phyloP scores from a whole-genome alignment of 352 stramenopile genomes.

The Phytophthora sp. region DNA sequence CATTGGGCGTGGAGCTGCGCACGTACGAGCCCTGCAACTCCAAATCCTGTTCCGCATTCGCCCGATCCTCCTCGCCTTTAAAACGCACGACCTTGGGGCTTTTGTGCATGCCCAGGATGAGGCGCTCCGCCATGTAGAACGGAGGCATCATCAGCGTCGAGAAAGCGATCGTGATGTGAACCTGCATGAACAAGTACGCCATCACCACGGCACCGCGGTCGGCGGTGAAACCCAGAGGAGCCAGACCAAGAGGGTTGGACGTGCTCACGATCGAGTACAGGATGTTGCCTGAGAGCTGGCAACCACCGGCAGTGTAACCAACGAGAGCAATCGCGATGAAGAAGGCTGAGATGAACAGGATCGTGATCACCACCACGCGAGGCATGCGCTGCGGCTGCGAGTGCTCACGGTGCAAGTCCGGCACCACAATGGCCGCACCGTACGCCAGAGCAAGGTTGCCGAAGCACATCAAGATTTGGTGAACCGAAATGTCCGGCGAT shows the following conservation, averaged over 20 bases:
- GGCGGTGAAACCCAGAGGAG: conserved; percentile 49
- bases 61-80: conserved; percentile 25
- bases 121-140: conserved; percentile 66
- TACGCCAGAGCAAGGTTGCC: conserved; percentile 60
- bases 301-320: conserved; percentile 53
- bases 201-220: conserved; percentile 53
- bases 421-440: conserved; percentile 58
- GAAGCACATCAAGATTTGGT: conserved; percentile 54
- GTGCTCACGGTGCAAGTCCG: conserved; percentile 58
- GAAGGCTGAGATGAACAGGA: conserved; percentile 52
- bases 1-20: conserved; percentile 38
- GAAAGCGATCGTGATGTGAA: conserved; percentile 58
- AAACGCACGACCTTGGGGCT: conserved; percentile 25
- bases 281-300: conserved; percentile 62
- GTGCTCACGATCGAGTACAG: conserved; percentile 59
- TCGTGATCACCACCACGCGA: conserved; percentile 55
- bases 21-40: conserved; percentile 39
- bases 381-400: conserved; percentile 57
- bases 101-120: conserved; percentile 71
- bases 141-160: conserved; percentile 54
- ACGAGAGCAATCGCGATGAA: conserved; percentile 48
- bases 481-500: conserved; percentile 40
- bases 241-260: conserved; percentile 25
- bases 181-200: conserved; percentile 63
- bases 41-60: conserved; percentile 32